Conservation (phyloP, 306 rosid species). For the Dryas alaskensis region DNA sequence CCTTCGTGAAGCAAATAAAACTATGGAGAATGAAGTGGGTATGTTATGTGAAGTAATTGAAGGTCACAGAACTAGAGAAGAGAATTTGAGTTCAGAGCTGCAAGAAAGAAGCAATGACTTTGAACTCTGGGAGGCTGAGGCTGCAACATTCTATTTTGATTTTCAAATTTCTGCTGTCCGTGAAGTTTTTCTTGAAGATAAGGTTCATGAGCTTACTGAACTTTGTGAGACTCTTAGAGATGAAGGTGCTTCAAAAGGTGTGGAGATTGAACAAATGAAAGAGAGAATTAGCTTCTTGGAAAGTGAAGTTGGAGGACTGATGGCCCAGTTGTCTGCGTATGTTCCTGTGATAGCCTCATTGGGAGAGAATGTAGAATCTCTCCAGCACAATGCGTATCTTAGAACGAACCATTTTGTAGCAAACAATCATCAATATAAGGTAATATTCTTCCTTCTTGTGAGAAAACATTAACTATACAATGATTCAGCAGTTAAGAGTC, state of each 20-base stretch:
- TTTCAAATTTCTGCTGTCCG: conserved; percentile 75
- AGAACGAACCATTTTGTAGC: conserved; percentile 31
- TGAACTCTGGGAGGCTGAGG: conserved; percentile 94
- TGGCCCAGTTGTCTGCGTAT: conserved; percentile 64
- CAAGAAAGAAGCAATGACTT: conserved; percentile 73
- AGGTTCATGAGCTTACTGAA: conserved; percentile 72
- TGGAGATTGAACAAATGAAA: conserved; percentile 58
- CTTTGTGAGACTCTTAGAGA: conserved; percentile 61
- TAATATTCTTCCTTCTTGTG: conserved; percentile 28
- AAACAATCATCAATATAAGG: conserved; percentile 45
- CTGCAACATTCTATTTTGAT: conserved; percentile 83
- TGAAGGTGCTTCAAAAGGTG: conserved; percentile 57
- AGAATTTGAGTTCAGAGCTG: conserved; percentile 67
- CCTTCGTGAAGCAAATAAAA: conserved; percentile 57
- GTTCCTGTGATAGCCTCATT: conserved; percentile 69
- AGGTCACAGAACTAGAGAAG: conserved; percentile 64
- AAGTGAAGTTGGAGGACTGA: conserved; percentile 65
- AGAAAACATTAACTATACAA: neutral
- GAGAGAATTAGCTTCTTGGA: conserved; percentile 53
- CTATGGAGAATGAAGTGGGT: conserved; percentile 52
- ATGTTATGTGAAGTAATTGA: conserved; percentile 55
- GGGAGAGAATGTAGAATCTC: conserved; percentile 68
- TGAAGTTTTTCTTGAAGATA: conserved; percentile 80
- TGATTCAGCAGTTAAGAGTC: neutral
- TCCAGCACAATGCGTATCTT: conserved; percentile 59